These are phyloP conservation scores for Nakazawaea pomicola DNA, from an alignment of 805 yeast species.

Conservation along the genomic window DNA sequence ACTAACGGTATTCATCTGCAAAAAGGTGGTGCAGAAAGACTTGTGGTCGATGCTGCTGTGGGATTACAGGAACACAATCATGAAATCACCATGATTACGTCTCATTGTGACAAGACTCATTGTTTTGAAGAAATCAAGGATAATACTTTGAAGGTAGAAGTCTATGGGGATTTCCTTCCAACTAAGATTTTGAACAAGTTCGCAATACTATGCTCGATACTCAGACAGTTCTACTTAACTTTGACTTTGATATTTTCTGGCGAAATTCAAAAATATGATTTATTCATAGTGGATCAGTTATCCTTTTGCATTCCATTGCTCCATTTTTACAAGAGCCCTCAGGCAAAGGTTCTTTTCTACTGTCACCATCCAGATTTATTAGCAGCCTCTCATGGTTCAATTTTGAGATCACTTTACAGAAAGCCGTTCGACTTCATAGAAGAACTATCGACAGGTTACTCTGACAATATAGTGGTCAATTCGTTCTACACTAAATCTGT, in stretches of 20 bases:
- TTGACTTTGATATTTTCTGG: slow-evolving; percentile 40
- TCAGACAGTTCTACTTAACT: slow-evolving; percentile 73
- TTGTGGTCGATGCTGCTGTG: slow-evolving; percentile 93
- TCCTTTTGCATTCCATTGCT: slow-evolving; percentile 79
- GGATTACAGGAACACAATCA: slow-evolving; percentile 70
- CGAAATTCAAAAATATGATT: slow-evolving; percentile 51
- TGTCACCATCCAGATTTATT: slow-evolving; percentile 96
- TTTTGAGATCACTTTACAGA: slow-evolving; percentile 63
- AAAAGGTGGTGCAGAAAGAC: slow-evolving; percentile 91
- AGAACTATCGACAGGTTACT: slow-evolving; percentile 66
- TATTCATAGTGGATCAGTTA: slow-evolving; percentile 82
- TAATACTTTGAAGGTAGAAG: slow-evolving; percentile 55
- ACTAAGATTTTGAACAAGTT: slow-evolving; percentile 60
- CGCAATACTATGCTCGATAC: slow-evolving; percentile 74
- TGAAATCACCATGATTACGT: slow-evolving; percentile 68
- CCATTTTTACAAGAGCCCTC: slow-evolving; percentile 32
- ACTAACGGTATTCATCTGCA: too few relatives aligned
- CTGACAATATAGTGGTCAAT: slow-evolving; percentile 84
- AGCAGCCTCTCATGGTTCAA: slow-evolving; percentile 53
- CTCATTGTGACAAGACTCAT: slow-evolving; percentile 83
- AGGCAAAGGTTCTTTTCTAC: slow-evolving; percentile 67
- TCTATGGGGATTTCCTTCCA: slow-evolving; percentile 83
- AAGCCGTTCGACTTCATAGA: slow-evolving; percentile 81
- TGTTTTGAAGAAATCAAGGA: slow-evolving; percentile 85
- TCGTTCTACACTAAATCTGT: slow-evolving; percentile 75